Percentiles rank a stretch among this genome's conserved stretches.
phyloP scores from a whole-genome alignment of 2,329 filamentous ascomycete species.

The Fusarium guadeloupense region DNA sequence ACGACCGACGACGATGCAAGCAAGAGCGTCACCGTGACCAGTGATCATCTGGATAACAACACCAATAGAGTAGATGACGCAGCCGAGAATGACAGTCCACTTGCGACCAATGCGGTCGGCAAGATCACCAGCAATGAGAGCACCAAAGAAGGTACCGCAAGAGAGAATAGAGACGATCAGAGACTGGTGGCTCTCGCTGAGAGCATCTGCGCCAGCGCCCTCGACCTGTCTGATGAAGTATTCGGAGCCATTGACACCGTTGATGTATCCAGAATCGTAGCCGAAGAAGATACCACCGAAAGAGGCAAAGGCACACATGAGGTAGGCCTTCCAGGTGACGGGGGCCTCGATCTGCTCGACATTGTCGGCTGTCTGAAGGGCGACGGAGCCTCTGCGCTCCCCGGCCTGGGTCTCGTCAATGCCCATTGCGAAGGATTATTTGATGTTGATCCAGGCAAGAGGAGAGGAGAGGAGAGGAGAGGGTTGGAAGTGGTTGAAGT shows the following conservation, averaged over 20 bases:
- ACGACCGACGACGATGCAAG: conserved; percentile 36
- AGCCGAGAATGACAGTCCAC: conserved; percentile 76
- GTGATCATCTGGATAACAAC: conserved; percentile 54
- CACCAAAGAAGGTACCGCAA: conserved; percentile 80
- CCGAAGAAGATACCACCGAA: conserved; percentile 82
- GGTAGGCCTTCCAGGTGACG: conserved; percentile 73
- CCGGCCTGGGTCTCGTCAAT: conserved; percentile 35
- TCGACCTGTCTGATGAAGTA: conserved; percentile 64
- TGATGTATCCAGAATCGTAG: conserved; percentile 81
- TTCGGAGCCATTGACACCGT: conserved; percentile 65
- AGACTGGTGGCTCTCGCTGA: conserved; percentile 58
- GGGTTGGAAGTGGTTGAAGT: neutral
- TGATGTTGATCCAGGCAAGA: conserved; percentile 5
- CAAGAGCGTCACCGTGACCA: conserved; percentile 32
- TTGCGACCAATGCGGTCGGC: conserved; percentile 79
- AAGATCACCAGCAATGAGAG: conserved; percentile 79
- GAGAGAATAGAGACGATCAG: conserved; percentile 81
- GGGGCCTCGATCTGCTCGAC: conserved; percentile 72
- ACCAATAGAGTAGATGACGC: conserved; percentile 75
- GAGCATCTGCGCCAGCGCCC: conserved; percentile 46
- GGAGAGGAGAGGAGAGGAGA: neutral
- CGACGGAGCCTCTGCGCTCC: conserved; percentile 41
- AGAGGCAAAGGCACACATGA: conserved; percentile 75
- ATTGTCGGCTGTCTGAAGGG: conserved; percentile 58
- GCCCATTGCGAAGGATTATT: conserved; percentile 33